Percentiles rank a stretch among this genome's conserved stretches.
These are phyloP conservation scores for Colletotrichum lupini DNA, from an alignment of 2,329 filamentous ascomycete species.

Conservation along the genomic window DNA sequence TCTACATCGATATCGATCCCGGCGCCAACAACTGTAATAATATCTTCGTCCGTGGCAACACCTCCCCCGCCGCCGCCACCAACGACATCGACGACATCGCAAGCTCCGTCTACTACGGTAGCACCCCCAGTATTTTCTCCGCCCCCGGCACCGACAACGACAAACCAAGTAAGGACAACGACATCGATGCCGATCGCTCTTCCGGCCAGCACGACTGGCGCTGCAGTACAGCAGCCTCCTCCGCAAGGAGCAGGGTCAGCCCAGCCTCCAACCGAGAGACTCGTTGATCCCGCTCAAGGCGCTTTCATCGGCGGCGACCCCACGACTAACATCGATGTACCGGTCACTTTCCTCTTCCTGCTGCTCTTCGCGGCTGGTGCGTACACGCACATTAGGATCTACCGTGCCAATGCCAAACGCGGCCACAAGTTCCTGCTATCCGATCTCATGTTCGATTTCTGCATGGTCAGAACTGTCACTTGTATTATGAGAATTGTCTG, in stretches of 20 bases:
- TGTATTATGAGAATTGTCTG: conserved; percentile 50
- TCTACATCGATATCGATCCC: not conserved
- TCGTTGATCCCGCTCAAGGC: conserved; percentile 24
- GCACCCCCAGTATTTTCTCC: not conserved
- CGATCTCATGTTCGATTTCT: conserved; percentile 51
- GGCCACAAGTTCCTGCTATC: conserved; percentile 53
- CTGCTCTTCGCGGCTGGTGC: conserved; percentile 40
- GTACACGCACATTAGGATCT: conserved; percentile 41
- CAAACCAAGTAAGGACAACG: not conserved
- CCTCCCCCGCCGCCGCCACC: not conserved
- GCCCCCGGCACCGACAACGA: not conserved
- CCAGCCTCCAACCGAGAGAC: not conserved
- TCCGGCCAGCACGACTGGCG: conserved; percentile 16
- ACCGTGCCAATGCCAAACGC: conserved; percentile 43
- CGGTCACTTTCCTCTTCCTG: conserved; percentile 41
- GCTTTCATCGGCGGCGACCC: conserved; percentile 28
- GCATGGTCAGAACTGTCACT: conserved; percentile 47
- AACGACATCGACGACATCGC: not conserved
- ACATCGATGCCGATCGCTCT: conserved; percentile 1
- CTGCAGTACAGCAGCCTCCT: not conserved
- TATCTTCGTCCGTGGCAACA: not conserved
- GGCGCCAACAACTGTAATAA: not conserved
- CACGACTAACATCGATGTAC: conserved; percentile 37
- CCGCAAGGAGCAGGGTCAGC: not conserved
- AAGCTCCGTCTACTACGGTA: not conserved